These are phyloP conservation scores for slime mould (Dictyostelium discoideum) DNA, from an alignment of 78 protist species.

Conservation along the genomic window DNA sequence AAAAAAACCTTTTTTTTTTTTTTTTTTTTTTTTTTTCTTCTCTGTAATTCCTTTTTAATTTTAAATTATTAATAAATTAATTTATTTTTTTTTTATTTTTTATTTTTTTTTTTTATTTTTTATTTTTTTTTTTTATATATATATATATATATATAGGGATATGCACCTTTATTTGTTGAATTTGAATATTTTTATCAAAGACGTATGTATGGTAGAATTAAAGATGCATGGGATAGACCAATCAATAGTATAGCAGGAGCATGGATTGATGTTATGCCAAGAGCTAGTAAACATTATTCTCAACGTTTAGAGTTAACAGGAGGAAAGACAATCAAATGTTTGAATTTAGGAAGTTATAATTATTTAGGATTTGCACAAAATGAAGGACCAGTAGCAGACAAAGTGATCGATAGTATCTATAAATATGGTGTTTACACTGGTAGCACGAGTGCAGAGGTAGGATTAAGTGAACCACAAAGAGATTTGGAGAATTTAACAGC, in stretches of 20 bases:
- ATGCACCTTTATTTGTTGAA: constrained; percentile 91
- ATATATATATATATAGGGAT: constrained; percentile 72
- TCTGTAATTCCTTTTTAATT: background rate
- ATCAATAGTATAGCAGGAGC: constrained; percentile 91
- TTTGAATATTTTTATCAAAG: constrained; percentile 95
- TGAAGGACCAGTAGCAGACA: constrained; percentile 82
- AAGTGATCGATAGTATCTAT: constrained; percentile 45
- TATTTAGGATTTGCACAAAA: constrained; percentile 98
- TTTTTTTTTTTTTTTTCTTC: too few species aligned
- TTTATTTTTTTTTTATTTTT: background rate
- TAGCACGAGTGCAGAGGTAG: constrained; percentile 45
- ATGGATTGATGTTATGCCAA: constrained; percentile 85
- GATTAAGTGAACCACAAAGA: constrained; percentile 21
- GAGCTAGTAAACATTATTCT: constrained; percentile 76
- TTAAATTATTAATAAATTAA: background rate
- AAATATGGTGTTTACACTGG: constrained; percentile 61
- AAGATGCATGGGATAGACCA: constrained; percentile 96
- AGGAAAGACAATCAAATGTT: constrained; percentile 53
- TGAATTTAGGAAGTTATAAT: constrained; percentile 98
- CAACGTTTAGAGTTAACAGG: constrained; percentile 46
- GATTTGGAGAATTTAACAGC: constrained; percentile 94
- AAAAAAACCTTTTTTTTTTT: background rate
- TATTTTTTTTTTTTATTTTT: background rate
- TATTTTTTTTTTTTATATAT: background rate
- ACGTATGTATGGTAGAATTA: constrained; percentile 90